phyloP scores from a whole-genome alignment of 768 basidiomycete species.

The Punctularia strigosozonata region DNA sequence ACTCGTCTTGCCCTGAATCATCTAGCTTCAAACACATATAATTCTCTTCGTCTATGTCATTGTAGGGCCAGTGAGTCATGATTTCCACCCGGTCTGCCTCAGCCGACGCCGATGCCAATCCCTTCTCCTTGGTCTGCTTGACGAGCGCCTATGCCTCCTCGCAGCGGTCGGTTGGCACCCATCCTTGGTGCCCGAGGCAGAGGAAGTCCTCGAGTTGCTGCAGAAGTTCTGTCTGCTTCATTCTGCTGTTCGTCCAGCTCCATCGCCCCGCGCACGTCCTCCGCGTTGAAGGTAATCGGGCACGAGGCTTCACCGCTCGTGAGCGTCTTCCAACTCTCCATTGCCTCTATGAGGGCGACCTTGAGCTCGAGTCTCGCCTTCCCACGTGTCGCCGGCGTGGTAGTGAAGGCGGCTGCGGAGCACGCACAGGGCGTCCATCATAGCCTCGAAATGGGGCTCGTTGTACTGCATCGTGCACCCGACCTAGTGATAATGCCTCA shows the following conservation, averaged over 20 bases:
- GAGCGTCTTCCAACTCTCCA: constrained; percentile 30
- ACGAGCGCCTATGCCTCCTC: constrained; percentile 22
- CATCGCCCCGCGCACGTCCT: constrained; percentile 31
- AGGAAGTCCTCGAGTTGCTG: constrained; percentile 16
- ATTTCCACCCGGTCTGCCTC: constrained; percentile 27
- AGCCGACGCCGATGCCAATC: constrained; percentile 17
- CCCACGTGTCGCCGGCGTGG: constrained; percentile 34
- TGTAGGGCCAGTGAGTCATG: constrained; percentile 30
- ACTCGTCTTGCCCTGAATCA: too few species aligned
- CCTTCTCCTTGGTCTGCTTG: constrained; percentile 23
- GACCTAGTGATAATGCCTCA: constrained; percentile 40
- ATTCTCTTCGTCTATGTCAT: constrained; percentile 38
- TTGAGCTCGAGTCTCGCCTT: constrained; percentile 40
- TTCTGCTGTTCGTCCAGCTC: constrained; percentile 21
- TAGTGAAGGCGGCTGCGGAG: constrained; percentile 31
- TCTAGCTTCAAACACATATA: too few species aligned
- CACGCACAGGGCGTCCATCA: constrained; percentile 24
- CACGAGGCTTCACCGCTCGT: constrained; percentile 25
- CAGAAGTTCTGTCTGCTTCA: constrained; percentile 19
- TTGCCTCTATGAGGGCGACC: constrained; percentile 30
- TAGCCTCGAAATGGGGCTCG: constrained; percentile 25
- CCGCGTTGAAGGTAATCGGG: constrained; percentile 32
- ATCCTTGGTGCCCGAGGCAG: constrained; percentile 27
- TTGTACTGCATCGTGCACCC: constrained; percentile 32
- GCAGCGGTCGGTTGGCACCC: constrained; percentile 32